Conservation (phyloP, 768 basidiomycete species). For the Pleurotus salmoneostramineus region DNA sequence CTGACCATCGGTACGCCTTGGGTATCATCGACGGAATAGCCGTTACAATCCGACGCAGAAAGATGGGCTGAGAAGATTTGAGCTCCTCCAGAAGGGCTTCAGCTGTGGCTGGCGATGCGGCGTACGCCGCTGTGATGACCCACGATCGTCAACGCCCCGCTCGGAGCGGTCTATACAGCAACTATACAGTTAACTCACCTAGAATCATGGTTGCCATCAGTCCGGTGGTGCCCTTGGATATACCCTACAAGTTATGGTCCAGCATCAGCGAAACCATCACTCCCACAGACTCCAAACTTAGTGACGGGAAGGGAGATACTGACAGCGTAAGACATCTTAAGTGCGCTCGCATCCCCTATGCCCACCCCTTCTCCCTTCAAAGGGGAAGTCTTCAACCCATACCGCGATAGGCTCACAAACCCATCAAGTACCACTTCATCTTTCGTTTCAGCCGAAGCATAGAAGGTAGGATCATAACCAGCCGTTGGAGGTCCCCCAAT, state of each 20-base stretch:
- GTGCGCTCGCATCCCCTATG: conserved; percentile 54
- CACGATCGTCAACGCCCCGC: neutral
- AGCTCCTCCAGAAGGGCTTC: conserved; percentile 50
- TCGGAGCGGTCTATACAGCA: neutral
- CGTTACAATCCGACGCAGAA: conserved; percentile 35
- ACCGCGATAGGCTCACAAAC: conserved; percentile 36
- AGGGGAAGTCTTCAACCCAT: conserved; percentile 41
- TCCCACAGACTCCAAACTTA: too few relatives aligned
- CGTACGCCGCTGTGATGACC: conserved; percentile 40
- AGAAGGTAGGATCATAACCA: conserved; percentile 49
- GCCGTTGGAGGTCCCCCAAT: conserved; percentile 52
- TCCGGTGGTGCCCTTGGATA: conserved; percentile 51
- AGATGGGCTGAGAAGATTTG: conserved; percentile 36
- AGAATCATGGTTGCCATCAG: conserved; percentile 54
- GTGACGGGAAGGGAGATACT: conserved; percentile 13
- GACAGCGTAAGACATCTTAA: conserved; percentile 65
- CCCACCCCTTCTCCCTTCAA: conserved; percentile 44
- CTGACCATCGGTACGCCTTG: conserved; percentile 62
- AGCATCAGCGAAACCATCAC: too few relatives aligned
- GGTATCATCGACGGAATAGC: conserved; percentile 46
- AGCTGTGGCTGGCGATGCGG: conserved; percentile 59
- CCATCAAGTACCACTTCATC: conserved; percentile 25
- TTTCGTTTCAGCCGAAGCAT: conserved; percentile 43
- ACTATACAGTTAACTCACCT: conserved; percentile 25
- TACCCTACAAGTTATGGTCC: conserved; percentile 34